phyloP scores from a whole-genome alignment of 768 basidiomycete genomes.

The Hygrocybe punicea region DNA sequence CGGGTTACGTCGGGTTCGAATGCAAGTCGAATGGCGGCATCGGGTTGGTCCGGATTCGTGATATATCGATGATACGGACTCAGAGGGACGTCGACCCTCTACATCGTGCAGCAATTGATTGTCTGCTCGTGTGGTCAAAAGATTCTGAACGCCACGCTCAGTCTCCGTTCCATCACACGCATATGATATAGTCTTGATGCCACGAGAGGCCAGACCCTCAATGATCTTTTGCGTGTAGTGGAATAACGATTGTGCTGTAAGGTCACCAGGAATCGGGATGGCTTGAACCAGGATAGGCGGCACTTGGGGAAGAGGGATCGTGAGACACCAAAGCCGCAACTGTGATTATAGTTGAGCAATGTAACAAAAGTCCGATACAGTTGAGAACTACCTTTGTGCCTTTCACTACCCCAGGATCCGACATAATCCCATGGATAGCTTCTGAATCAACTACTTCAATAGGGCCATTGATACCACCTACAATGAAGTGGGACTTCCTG shows the following conservation, averaged over 20 bases:
- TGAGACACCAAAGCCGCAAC: conserved; percentile 9
- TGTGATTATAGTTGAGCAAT: neutral
- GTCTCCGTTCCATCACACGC: conserved; percentile 9
- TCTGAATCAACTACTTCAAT: too few species aligned
- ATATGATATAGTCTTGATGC: conserved; percentile 4
- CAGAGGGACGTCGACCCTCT: too few species aligned
- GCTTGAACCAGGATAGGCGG: conserved; percentile 11
- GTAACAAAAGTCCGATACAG: conserved; percentile 11
- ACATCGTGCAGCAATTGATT: neutral
- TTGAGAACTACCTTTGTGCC: conserved; percentile 19
- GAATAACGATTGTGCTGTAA: neutral
- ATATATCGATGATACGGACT: too few species aligned
- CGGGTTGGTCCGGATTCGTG: too few species aligned
- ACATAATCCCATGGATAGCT: too few species aligned
- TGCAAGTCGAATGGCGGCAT: too few species aligned
- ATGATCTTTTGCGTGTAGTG: neutral
- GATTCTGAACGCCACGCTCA: neutral
- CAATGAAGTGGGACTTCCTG: too few species aligned
- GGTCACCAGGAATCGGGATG: neutral
- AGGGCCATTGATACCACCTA: too few species aligned
- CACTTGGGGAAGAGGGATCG: conserved; percentile 11
- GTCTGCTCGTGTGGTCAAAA: neutral
- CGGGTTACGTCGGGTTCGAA: too few species aligned
- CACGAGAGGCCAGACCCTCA: neutral
- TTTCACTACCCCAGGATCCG: conserved; percentile 8